phyloP scores from a whole-genome alignment of 768 basidiomycete genomes.

The Rhizopogon roseolus region DNA sequence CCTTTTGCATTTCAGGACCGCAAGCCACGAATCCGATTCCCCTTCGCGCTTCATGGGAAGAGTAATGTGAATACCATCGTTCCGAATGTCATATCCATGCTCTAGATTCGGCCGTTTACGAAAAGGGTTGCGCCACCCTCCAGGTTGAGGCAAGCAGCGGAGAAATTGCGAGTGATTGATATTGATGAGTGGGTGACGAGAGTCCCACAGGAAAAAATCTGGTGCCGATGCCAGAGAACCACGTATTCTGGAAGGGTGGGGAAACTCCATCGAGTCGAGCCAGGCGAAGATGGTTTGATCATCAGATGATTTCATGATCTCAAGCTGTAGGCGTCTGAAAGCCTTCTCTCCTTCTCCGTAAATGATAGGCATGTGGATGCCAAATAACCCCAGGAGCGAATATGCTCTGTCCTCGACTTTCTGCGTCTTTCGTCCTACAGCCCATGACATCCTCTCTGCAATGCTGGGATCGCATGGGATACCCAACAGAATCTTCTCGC shows the following conservation, averaged over 20 bases:
- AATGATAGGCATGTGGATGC: constrained; percentile 8
- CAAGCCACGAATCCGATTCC: not conserved
- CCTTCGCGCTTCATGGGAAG: constrained; percentile 1
- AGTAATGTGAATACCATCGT: constrained; percentile 3
- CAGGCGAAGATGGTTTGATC: constrained; percentile 12
- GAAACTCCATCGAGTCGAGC: not conserved
- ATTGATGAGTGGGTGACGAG: not conserved
- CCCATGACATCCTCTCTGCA: constrained; percentile 23
- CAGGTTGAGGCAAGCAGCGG: not conserved
- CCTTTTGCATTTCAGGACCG: constrained; percentile 1
- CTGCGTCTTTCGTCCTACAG: constrained; percentile 23
- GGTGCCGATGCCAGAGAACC: constrained; percentile 3
- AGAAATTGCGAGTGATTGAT: constrained; percentile 1
- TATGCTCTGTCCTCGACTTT: constrained; percentile 24
- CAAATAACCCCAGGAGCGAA: constrained; percentile 18
- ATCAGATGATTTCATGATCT: constrained; percentile 7
- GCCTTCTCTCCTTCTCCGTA: constrained; percentile 16
- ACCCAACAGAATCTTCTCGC: not conserved
- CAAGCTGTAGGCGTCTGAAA: constrained; percentile 11
- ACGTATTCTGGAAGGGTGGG: not conserved
- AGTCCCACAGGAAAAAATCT: not conserved
- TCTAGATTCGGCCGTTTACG: not conserved
- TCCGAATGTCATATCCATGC: not conserved
- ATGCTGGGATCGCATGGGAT: constrained; percentile 3
- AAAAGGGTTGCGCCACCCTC: not conserved